Evolutionary conservation across 768 basidiomycete species (phyloP), one percentile per base, ranked within the genome.

Genomic region (Daedaleopsis nitida): DNA sequence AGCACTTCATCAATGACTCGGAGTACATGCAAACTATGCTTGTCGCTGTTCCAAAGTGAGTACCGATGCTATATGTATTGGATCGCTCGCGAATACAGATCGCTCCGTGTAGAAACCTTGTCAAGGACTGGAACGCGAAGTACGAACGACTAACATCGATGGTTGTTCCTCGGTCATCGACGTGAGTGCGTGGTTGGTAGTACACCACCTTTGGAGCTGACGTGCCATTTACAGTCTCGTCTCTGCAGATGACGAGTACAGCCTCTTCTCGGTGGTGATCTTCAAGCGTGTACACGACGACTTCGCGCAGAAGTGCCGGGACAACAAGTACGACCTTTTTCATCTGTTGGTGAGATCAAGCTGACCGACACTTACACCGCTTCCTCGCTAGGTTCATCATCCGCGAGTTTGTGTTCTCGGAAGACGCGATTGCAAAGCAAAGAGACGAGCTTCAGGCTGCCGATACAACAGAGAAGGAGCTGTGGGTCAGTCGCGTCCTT

Each of bases 11-110:
- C 52, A 82, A 86, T 55, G 89, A 95, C 60, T 96, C 94, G 3
- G 97, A 99, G 71, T 98, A 94, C 72, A 78, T 98, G 66, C 93
- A 98, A 73, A 95, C 96, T 0, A 74, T 96, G 27, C 75, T 98
- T 8, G 94, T 98, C 7, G 96, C 95, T 7, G 94, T 98, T 34
- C 96, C 96, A 50, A 96, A 87, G 96, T 97, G 74, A 73, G 83
- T 73, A 10, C 51, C 21, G 42, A 10, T 50, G 11, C 21, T 9
- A 16, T 21, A 23, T 57, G 32, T 44, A 38, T 12, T 0, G 9
- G 42, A 48, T 39, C 16, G 17, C 45, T 57, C 45, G 59, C 39
- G 59, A 42, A 54, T 55, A 70, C 35, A 55, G 43, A 24, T 38
- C 14, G 34, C 23, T 19, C 32, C 6, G 12, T n/a, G 48, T 72